Base-by-base conservation (phyloP, 257 asterid species). In the Primulina eburnea region DNA sequence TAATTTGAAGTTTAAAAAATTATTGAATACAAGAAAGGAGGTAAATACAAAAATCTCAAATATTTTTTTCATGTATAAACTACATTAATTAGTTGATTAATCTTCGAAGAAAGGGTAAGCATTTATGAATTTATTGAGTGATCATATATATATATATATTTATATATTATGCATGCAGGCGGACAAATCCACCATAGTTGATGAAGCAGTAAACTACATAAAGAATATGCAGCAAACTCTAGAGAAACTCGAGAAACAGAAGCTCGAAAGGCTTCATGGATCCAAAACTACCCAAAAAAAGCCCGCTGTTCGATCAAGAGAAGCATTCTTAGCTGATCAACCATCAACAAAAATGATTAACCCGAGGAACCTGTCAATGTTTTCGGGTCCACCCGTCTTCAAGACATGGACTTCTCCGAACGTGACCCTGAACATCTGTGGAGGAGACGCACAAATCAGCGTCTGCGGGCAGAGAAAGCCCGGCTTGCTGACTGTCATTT, bases 161-260 rank as follows among this genome's bases (percentile, higher is more conserved):
- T n/a, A n/a, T n/a, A 43, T 43, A 4, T 16, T 4, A 17, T 50
- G 20, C 57, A 4, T 33, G 75, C 82, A 93, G 97, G 85, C 88
- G 0, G 96, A 90, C 81, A 87, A 90, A 75, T 77, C 90, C 30
- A 90, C 87, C 28, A 80, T 90, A 8, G 96, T 90, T 12, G 91
- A 89, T 65, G 95, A 87, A 78, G 91, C 95, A 0, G 80, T 81
- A 35, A 85, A 61, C 40, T 72, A 73, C 81, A 89, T 90, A 3
- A 86, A 64, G 60, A 61, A 73, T 4, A 69, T 87, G 56, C 70
- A 89, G 65, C 65, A 80, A 38, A 80, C 72, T 1, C 71, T 83
- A 2, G 56, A 80, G 1, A 71, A 64, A 1, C 92, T 93, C 1
- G 62, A 87, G 74, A 81, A 76, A 30, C 80, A 74, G 21, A 92